Evolutionary conservation across 805 yeast species (phyloP), one percentile per base, ranked within the genome.

Genomic region (Metschnikowia orientalis): DNA sequence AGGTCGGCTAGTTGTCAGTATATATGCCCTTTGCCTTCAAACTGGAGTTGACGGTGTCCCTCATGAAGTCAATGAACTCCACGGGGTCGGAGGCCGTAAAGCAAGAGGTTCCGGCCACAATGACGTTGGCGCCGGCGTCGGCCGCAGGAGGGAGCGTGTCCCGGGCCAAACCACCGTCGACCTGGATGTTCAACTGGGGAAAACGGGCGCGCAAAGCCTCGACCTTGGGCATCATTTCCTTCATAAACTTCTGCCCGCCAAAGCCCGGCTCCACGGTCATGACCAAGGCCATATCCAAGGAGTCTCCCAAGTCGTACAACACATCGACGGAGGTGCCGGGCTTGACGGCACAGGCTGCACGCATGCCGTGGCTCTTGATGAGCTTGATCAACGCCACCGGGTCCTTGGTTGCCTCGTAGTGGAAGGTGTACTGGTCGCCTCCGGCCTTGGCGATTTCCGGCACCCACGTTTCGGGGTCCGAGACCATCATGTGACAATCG

Each of bases 181-280:
- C 98, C 64, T 92, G 90, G 48, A 92, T 85, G 61, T 90, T 80
- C 56, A 90, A 66, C 12, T 79, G 56, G 8, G 97, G 96, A 58
- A 71, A 87, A 50, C 69, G 73, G 23, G 56, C 60, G 60, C 98
- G 78, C 48, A 92, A 69, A 18, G 67, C 69, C 47, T 77, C 81
- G 30, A 90, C 97, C 63, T 90, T 90, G 42, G 94, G 87, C 97
- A 92, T 89, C 96, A 90, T 89, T 38, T 78, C 85, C 12, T 77
- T 66, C 96, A 86, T 88, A 69, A 92, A 92, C 59, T 82, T 83
- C 64, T 92, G 98, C 28, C 98, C 98, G 14, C 98, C 98, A 57
- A 92, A 90, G 1, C 98, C 98, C 9, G 98, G 98, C 64, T 92
- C 98, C 21, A 92, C 97, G 2, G 98, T 92, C 97, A 90, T 92